Percentiles rank a stretch among this genome's conserved stretches.
Evolutionary conservation across 768 basidiomycete genomes (phyloP).

Genomic region (Tricholoma hemisulphureum): DNA sequence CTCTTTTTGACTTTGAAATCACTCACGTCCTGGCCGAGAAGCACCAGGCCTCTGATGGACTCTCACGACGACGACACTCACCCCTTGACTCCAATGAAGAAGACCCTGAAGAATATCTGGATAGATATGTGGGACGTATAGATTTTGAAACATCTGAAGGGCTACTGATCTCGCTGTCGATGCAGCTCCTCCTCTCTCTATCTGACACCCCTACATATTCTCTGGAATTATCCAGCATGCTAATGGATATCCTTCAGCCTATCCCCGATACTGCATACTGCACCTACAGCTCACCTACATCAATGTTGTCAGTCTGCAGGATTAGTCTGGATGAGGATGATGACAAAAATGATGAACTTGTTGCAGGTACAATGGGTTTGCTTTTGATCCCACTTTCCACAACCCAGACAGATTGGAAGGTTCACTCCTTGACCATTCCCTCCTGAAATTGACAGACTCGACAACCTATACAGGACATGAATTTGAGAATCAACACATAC

Average conservation of each 20-base stretch:
- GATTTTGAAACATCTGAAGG: no score
- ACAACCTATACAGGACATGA: conserved; percentile 2
- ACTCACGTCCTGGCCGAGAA: conserved; percentile 31
- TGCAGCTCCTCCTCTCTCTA: no score
- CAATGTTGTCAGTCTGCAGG: no score
- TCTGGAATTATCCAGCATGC: no score
- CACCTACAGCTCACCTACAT: no score
- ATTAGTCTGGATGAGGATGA: background rate
- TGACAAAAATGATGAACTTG: background rate
- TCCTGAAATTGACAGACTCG: background rate
- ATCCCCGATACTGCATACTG: no score
- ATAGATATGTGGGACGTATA: no score
- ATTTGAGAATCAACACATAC: background rate
- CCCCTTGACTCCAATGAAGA: conserved; percentile 14
- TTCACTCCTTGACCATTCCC: background rate
- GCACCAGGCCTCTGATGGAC: conserved; percentile 32
- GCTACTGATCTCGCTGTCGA: no score
- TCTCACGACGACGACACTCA: conserved; percentile 25
- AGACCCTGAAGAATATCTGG: conserved; percentile 30
- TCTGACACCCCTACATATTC: no score
- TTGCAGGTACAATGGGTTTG: background rate
- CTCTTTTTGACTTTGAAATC: conserved; percentile 35
- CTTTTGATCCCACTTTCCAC: background rate
- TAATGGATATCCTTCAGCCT: no score
- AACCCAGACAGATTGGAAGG: background rate